Base-by-base conservation (phyloP, 148 eudicot species). In the Chenopodium berlandieri region DNA sequence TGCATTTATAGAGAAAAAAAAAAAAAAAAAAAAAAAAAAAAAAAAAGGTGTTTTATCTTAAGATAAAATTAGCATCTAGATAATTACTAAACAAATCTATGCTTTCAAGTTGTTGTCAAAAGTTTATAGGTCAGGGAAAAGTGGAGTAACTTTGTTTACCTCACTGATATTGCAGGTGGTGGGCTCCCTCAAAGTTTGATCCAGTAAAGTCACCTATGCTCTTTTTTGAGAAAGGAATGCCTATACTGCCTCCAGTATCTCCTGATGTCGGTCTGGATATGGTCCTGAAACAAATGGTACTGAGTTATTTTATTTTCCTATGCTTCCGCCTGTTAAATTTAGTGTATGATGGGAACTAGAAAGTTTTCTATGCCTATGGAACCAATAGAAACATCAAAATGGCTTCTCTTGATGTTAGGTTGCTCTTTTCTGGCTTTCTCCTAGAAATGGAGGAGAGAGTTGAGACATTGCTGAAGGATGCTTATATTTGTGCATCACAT, bases 131-230 rank as follows among this genome's bases (percentile, higher is more conserved):
- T 75, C 32, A 13, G 19, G 40, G 22, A 62, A 80, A 64, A 23
- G 44, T 30, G 7, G 27, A 62, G 20, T 50, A 69, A 69, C 73
- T 25, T n/a, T 67, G 6, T 58, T 31, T 67, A 67, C n/a, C 50
- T 75, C 58, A 4, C 40, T 75, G 79, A 19, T 73, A 27, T 83
- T 82, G 50, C 81, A 95, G 99, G 99, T 95, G 99, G 99, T 92
- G 97, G 97, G 94, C 94, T 82, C 94, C 97, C 81, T 90, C 94
- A 71, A 95, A 95, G 83, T 95, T 95, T 88, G 97, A 93, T 82
- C 99, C 97, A 40, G 85, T 90, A 40, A 95, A 88, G 86, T 92
- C 99, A 79, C 97, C 99, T 3, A 93, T 95, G 98, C 90, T 95
- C 71, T 95, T 95, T 82, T 92, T 91, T 83, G 88, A 93, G 82